These are phyloP conservation scores for Aspergillus fumigatus DNA, from an alignment of 2,329 filamentous ascomycete genomes.

Conservation along the genomic window DNA sequence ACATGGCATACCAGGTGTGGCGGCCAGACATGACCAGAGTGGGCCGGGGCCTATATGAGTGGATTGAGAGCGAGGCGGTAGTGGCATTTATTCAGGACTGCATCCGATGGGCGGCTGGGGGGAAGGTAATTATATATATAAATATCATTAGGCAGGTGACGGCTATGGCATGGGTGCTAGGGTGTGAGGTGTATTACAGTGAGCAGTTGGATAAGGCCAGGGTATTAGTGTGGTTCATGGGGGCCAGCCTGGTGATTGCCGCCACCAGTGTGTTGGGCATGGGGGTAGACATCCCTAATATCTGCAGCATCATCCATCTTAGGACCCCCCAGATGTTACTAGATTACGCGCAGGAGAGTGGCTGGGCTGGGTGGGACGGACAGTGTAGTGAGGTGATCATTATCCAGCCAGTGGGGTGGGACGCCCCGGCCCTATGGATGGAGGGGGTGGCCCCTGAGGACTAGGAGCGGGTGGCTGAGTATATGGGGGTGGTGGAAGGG, in stretches of 20 bases:
- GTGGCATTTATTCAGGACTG: background rate
- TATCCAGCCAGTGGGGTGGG: too few relatives aligned
- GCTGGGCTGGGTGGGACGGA: conserved; percentile 1
- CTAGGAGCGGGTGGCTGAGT: too few relatives aligned
- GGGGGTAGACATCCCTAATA: conserved; percentile 9
- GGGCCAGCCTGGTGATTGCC: background rate
- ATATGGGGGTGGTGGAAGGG: background rate
- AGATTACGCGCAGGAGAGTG: conserved; percentile 8
- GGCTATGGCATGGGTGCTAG: background rate
- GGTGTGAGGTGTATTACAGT: conserved; percentile 2
- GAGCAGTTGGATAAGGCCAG: background rate
- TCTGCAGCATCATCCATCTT: conserved; percentile 7
- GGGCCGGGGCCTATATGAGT: background rate
- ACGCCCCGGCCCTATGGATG: too few relatives aligned
- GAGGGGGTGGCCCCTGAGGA: too few relatives aligned
- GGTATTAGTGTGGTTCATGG: background rate
- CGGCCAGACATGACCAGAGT: background rate
- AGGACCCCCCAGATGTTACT: background rate
- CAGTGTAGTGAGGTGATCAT: background rate
- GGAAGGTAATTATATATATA: background rate
- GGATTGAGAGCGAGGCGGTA: background rate
- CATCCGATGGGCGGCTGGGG: background rate
- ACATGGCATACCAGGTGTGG: conserved; percentile 6
- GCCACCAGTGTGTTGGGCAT: conserved; percentile 7
- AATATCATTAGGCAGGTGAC: background rate